These are phyloP conservation scores for Clitopilus hobsonii DNA, from an alignment of 768 basidiomycete species.

Conservation along the genomic window DNA sequence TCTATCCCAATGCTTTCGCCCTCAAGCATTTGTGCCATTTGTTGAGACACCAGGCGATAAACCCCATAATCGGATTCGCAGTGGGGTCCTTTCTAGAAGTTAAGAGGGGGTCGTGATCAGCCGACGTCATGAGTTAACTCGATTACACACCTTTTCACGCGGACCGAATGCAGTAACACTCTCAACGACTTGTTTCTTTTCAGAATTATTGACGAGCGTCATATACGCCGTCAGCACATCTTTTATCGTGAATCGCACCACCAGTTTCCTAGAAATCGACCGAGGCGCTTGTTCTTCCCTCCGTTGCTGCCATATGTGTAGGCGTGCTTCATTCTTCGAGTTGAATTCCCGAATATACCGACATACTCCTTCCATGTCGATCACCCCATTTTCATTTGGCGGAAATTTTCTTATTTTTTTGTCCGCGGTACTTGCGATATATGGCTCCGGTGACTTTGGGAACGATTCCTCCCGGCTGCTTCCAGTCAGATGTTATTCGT, in stretches of 20 bases:
- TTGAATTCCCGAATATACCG: constrained; percentile 61
- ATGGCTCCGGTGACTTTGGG: constrained; percentile 60
- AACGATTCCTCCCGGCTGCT: constrained; percentile 25
- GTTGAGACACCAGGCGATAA: constrained; percentile 63
- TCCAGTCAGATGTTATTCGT: constrained; percentile 1
- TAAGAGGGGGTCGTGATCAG: not conserved
- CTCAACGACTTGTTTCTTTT: constrained; percentile 44
- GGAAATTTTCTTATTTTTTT: constrained; percentile 27
- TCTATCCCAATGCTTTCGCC: constrained; percentile 49
- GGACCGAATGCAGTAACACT: constrained; percentile 70
- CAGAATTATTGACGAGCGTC: constrained; percentile 36
- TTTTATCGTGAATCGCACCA: constrained; percentile 52
- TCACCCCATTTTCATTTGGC: constrained; percentile 25
- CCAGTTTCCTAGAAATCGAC: constrained; percentile 16
- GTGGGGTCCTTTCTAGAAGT: constrained; percentile 56
- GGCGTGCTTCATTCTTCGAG: constrained; percentile 30
- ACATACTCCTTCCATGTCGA: constrained; percentile 24
- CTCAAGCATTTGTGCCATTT: constrained; percentile 57
- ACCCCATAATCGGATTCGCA: constrained; percentile 64
- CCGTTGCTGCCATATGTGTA: constrained; percentile 47
- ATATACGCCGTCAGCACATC: constrained; percentile 69
- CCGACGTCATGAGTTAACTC: not conserved
- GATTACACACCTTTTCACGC: constrained; percentile 53
- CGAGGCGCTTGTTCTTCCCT: constrained; percentile 16
- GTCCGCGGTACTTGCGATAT: constrained; percentile 24